A percentile compares a stretch with the other conserved stretches of the same genome.
These are phyloP conservation scores for Fereydounia khargensis DNA, from an alignment of 1,284 basidiomycete genomes.

Conservation along the genomic window DNA sequence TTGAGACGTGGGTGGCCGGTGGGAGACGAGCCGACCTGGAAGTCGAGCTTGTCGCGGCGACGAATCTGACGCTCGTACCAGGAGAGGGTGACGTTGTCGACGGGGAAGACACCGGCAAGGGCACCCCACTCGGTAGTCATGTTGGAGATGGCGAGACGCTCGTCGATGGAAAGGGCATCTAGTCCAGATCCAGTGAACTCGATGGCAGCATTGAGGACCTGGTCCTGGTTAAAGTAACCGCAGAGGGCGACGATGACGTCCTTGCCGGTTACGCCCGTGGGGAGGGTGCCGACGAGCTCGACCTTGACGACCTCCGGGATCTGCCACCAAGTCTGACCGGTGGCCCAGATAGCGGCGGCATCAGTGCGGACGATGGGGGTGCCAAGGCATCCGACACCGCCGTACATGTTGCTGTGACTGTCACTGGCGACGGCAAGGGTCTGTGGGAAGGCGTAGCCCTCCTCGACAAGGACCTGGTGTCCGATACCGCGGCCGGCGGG, in stretches of 20 bases:
- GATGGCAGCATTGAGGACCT: slow-evolving; percentile 96
- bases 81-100: slow-evolving; percentile 74
- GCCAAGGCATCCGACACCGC: slow-evolving; percentile 92
- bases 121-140: slow-evolving; percentile 99
- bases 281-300: slow-evolving; percentile 77
- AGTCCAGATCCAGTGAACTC: slow-evolving; percentile 95
- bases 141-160: slow-evolving; percentile 78
- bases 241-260: slow-evolving; percentile 97
- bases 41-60: slow-evolving; percentile 77
- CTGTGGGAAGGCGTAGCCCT: slow-evolving; percentile 56
- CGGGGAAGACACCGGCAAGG: slow-evolving; percentile 89
- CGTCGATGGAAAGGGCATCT: slow-evolving; percentile 77
- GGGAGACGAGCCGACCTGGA: slow-evolving; percentile 62
- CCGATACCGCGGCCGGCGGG: slow-evolving; percentile 98
- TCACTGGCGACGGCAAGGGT: slow-evolving; percentile 73
- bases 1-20: slow-evolving; percentile 80
- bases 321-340: slow-evolving; percentile 99
- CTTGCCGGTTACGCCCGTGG: slow-evolving; percentile 91
- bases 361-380: slow-evolving; percentile 81
- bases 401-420: slow-evolving; percentile 98
- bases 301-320: slow-evolving; percentile 95
- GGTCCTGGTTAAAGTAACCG: slow-evolving; percentile 93
- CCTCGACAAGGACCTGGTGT: slow-evolving; percentile 55
- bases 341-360: slow-evolving; percentile 95
- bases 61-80: slow-evolving; percentile 85